These are phyloP conservation scores for Dujonia santamariae DNA, from an alignment of 1,139 yeast species.

Conservation along the genomic window DNA sequence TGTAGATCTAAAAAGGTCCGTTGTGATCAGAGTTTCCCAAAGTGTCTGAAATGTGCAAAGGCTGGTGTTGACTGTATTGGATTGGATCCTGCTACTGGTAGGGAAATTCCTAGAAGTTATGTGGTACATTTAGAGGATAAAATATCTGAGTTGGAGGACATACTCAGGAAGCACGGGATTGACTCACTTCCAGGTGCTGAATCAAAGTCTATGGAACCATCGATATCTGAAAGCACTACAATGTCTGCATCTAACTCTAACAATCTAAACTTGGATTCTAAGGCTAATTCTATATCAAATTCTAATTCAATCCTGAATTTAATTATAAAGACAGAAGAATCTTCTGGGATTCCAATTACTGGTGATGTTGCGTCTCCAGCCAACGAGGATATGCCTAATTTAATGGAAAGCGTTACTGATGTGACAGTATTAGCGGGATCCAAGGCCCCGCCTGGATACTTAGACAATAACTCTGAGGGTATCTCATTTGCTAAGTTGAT, in stretches of 20 bases:
- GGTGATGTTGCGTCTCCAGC: background rate
- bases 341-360: background rate
- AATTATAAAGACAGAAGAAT: background rate
- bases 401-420: constrained; percentile 6
- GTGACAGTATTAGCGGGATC: constrained; percentile 7
- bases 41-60: constrained; percentile 67
- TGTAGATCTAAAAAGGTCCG: constrained; percentile 77
- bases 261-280: background rate
- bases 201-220: constrained; percentile 32
- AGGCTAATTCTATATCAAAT: background rate
- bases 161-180: constrained; percentile 28
- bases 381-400: constrained; percentile 1
- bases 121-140: constrained; percentile 70
- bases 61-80: constrained; percentile 77
- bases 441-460: constrained; percentile 7
- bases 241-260: background rate
- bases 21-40: constrained; percentile 82
- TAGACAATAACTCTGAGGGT: constrained; percentile 5
- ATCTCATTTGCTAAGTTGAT: constrained; percentile 73
- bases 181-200: background rate
- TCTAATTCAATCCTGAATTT: too few relatives aligned
- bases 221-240: constrained; percentile 1
- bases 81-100: constrained; percentile 81
- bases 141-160: constrained; percentile 52
- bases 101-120: constrained; percentile 82